Base-by-base conservation (phyloP, 768 basidiomycete genomes). In the Mycena alexandri region DNA sequence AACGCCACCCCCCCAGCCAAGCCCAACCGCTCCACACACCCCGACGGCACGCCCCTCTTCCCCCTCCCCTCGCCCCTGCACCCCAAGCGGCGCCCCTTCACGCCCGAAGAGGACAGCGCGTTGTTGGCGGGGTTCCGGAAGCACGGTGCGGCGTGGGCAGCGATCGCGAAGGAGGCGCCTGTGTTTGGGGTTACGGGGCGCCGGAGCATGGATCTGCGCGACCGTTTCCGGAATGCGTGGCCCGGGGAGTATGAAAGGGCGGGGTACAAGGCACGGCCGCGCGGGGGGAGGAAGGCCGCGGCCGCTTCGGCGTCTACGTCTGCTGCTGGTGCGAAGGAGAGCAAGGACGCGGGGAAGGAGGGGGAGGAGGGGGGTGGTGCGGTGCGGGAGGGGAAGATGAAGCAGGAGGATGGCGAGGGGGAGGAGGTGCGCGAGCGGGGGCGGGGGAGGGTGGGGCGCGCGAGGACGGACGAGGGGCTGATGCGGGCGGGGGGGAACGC, bases 61-160 rank as follows among this genome's bases (percentile, higher is more conserved):
- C 93, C 93, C 77, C 93, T 94, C 79, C 70, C 70, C 16, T 63
- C 66, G 7, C 63, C 70, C 24, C 46, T 58, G 22, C 66, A 67
- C 50, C 63, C 70, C 80, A 93, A 93, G 73, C 90, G 94, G 7
- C 87, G 94, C 12, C 94, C 94, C 0, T 95, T 96, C 73, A 93
- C 93, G 0, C 87, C 90, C 64, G 93, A 93, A 60, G 94, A 96
- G 76, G 94, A 95, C 79, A 84, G 87, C 52, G 93, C 94, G 0
- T 84, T 96, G 64, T 90, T 91, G 76, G 91, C 89, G 36, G 94
- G 94, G 19, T 96, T 94, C 79, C 92, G 94, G 75, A 91, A 89
- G 76, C 92, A 96, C 73, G 94, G 94, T 67, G 94, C 94, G 0
- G 88, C 93, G 2, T 96, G 94, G 94, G 93, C 94, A 11, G 88